A percentile compares a stretch with the other conserved stretches of the same genome.
phyloP scores from a whole-genome alignment of 805 yeast species.

The Metschnikowia cubensis region DNA sequence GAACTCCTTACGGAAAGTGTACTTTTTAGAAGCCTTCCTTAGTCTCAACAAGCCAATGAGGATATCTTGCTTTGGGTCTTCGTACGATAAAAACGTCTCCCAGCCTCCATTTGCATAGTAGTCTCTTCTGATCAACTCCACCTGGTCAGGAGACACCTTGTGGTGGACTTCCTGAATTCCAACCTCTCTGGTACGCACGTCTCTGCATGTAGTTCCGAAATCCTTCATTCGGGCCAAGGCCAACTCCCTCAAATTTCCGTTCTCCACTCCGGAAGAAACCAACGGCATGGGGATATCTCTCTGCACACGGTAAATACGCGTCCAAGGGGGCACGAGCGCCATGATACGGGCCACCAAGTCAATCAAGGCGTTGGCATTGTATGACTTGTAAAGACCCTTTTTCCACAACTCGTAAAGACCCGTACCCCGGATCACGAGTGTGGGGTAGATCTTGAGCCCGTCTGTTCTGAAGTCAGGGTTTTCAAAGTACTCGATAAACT shows the following conservation, averaged over 20 bases:
- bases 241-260: conserved; percentile 91
- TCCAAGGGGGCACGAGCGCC: conserved; percentile 99
- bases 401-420: conserved; percentile 98
- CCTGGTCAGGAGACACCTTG: conserved; percentile 94
- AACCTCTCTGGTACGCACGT: conserved; percentile 95
- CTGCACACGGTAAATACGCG: conserved; percentile 96
- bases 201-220: conserved; percentile 93
- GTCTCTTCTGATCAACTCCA: conserved; percentile 90
- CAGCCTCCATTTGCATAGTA: conserved; percentile 98
- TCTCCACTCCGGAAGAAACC: conserved; percentile 96
- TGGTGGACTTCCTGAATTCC: conserved; percentile 99
- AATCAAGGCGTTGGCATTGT: conserved; percentile 88
- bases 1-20: conserved; percentile 88
- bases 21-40: conserved; percentile 81
- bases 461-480: conserved; percentile 97
- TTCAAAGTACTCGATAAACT: conserved; percentile 93
- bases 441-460: conserved; percentile 92
- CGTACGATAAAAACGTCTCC: conserved; percentile 95
- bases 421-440: conserved; percentile 94
- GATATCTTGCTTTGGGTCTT: conserved; percentile 95
- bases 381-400: conserved; percentile 88
- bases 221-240: conserved; percentile 98
- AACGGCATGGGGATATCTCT: conserved; percentile 99
- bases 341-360: conserved; percentile 93
- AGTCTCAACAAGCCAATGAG: conserved; percentile 85